Percentiles rank a stretch among this genome's conserved stretches.
phyloP scores from a whole-genome alignment of 78 protist genomes.

The Acrasis kona region DNA sequence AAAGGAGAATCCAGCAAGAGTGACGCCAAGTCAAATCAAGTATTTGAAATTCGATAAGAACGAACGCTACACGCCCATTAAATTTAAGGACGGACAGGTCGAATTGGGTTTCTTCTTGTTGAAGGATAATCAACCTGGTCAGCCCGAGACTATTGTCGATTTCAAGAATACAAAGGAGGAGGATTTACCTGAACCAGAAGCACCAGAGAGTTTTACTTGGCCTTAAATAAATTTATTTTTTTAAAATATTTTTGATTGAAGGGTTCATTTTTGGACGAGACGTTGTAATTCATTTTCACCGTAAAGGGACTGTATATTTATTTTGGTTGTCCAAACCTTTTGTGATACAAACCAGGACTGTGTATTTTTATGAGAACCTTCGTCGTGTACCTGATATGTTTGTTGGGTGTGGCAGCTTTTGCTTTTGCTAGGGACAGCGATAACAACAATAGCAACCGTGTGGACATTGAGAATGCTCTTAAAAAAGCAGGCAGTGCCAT shows the following conservation, averaged over 20 bases:
- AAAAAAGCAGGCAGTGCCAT: too few relatives aligned
- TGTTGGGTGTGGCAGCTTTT: too few relatives aligned
- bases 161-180: background rate
- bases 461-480: too few relatives aligned
- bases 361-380: too few relatives aligned
- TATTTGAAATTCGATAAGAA: conserved; percentile 20
- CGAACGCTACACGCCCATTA: conserved; percentile 50
- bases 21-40: conserved; percentile 54
- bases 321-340: too few relatives aligned
- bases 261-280: background rate
- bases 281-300: too few relatives aligned
- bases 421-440: too few relatives aligned
- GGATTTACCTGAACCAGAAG: conserved; percentile 1
- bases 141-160: background rate
- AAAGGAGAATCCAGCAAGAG: conserved; percentile 75
- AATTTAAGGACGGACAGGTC: background rate
- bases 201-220: too few relatives aligned
- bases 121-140: background rate
- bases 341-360: too few relatives aligned
- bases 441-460: too few relatives aligned
- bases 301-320: too few relatives aligned
- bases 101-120: background rate
- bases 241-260: background rate
- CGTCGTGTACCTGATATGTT: too few relatives aligned
- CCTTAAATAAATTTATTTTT: conserved; percentile 1